Percentiles rank a stretch among this genome's conserved stretches.
phyloP scores from a whole-genome alignment of 257 asterid genomes.

The Gentiana macrophylla region DNA sequence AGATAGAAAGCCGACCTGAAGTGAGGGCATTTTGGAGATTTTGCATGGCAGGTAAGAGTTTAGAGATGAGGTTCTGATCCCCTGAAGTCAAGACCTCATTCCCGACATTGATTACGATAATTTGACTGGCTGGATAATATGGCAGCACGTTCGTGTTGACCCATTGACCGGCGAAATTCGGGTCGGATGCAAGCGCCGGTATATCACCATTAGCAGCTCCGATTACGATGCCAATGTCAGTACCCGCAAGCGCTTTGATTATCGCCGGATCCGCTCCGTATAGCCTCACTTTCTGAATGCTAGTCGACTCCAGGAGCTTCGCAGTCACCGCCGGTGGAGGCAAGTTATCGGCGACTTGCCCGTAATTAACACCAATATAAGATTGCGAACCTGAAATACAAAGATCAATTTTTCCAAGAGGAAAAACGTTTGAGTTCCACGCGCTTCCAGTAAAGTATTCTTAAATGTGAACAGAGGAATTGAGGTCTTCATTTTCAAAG shows the following conservation, averaged over 20 bases:
- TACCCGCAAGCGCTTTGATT: slow-evolving; percentile 61
- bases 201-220: slow-evolving; percentile 94
- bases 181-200: slow-evolving; percentile 82
- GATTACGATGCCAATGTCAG: slow-evolving; percentile 78
- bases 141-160: slow-evolving; percentile 57
- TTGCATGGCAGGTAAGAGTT: slow-evolving; percentile 87
- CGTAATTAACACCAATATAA: slow-evolving; percentile 82
- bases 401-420: background rate
- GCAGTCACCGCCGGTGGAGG: slow-evolving; percentile 88
- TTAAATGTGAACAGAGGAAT: background rate
- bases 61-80: slow-evolving; percentile 52
- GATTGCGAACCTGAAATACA: slow-evolving; percentile 51
- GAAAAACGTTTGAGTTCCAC: background rate
- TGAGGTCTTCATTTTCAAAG: background rate
- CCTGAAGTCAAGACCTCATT: slow-evolving; percentile 70
- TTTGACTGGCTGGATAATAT: slow-evolving; percentile 73
- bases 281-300: slow-evolving; percentile 75
- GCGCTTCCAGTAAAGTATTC: too few species aligned
- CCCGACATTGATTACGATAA: slow-evolving; percentile 67
- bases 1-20: slow-evolving; percentile 35
- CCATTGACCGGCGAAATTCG: slow-evolving; percentile 84
- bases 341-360: slow-evolving; percentile 77
- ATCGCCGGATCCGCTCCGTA: slow-evolving; percentile 89
- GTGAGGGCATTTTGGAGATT: slow-evolving; percentile 97
- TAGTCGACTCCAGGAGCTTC: slow-evolving; percentile 61